Conservation (phyloP, 768 basidiomycete species). For the Suillus paluster region DNA sequence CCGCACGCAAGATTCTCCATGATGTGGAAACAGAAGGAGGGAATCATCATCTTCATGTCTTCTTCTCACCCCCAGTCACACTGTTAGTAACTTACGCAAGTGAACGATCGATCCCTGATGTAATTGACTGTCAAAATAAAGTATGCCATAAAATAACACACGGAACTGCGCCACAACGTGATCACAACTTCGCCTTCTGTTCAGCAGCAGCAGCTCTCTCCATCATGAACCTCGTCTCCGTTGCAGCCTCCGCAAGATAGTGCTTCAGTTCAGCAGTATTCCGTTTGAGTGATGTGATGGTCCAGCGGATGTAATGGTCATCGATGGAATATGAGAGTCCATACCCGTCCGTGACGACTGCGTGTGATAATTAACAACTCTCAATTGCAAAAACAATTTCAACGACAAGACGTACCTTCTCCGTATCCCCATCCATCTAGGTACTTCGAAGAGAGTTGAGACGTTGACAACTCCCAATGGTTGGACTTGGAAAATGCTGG, state of each 20-base stretch:
- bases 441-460: slow-evolving; percentile 78
- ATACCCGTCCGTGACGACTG: slow-evolving; percentile 91
- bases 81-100: not conserved
- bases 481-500: slow-evolving; percentile 65
- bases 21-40: slow-evolving; percentile 3
- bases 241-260: slow-evolving; percentile 81
- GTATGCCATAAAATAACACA: slow-evolving; percentile 11
- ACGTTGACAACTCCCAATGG: slow-evolving; percentile 95
- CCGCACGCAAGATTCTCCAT: slow-evolving; percentile 6
- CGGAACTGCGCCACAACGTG: not conserved
- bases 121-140: not conserved
- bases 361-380: slow-evolving; percentile 6
- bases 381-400: not conserved
- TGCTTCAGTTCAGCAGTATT: slow-evolving; percentile 60
- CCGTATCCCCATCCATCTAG: slow-evolving; percentile 98
- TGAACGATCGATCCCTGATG: not conserved
- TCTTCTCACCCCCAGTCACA: slow-evolving; percentile 1
- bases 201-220: slow-evolving; percentile 60
- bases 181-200: slow-evolving; percentile 40
- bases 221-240: slow-evolving; percentile 76
- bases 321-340: slow-evolving; percentile 92
- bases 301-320: slow-evolving; percentile 85
- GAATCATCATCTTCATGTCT: not conserved
- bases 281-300: slow-evolving; percentile 75
- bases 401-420: slow-evolving; percentile 61